Evolutionary conservation across 306 rosid species (phyloP).

Genomic region (Crotalaria pallida): DNA sequence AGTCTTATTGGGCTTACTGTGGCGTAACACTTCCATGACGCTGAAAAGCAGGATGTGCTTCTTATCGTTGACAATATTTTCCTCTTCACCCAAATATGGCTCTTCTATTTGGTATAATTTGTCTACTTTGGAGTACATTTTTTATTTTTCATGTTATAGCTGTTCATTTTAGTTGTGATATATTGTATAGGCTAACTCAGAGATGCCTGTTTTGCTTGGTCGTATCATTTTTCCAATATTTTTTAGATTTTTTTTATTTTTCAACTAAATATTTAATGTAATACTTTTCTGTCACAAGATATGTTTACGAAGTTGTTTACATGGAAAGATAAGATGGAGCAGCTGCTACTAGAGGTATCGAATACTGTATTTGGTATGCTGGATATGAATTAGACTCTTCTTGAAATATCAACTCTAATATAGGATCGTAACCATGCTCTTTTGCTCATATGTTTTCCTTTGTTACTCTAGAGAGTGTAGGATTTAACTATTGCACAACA

Average conservation of each 20-base stretch:
- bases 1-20: conserved; percentile 93
- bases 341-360: conserved; percentile 57
- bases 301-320: conserved; percentile 60
- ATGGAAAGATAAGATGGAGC: conserved; percentile 78
- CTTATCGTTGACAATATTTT: conserved; percentile 95
- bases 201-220: too few species aligned
- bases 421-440: conserved; percentile 31
- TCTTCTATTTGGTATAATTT: not conserved
- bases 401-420: conserved; percentile 26
- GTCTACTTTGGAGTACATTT: not conserved
- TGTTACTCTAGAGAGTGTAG: conserved; percentile 30
- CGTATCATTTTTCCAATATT: too few species aligned
- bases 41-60: conserved; percentile 98
- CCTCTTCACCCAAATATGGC: conserved; percentile 87
- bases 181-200: too few species aligned
- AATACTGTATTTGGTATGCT: conserved; percentile 53
- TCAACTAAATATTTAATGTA: not conserved
- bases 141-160: too few species aligned
- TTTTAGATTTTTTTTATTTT: not conserved
- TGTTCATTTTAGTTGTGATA: too few species aligned
- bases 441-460: conserved; percentile 12
- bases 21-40: conserved; percentile 97
- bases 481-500: conserved; percentile 48
- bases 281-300: conserved; percentile 46
- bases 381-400: conserved; percentile 29